Evolutionary conservation across 1,284 basidiomycete species (phyloP), one percentile per base, ranked within the genome.

Genomic region (Dichomitus squalens): DNA sequence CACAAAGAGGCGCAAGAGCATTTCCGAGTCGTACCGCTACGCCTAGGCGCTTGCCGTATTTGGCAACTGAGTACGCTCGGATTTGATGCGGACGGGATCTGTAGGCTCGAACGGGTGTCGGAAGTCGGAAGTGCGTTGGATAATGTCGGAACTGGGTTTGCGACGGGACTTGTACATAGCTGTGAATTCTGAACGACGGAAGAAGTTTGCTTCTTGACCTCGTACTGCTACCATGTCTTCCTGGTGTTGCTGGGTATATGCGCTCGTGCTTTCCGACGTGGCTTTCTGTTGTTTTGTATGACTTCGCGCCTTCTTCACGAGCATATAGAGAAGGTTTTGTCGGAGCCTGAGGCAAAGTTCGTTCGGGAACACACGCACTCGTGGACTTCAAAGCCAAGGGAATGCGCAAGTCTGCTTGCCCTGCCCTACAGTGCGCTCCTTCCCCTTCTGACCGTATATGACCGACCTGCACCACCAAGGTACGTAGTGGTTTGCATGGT

Each of bases 11-110:
- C 36, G 12, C 20, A 38, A 23, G 7, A 48, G 18, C 20, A 11
- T 27, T 60, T 59, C 61, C 61, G 61, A 54, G 25, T n/a, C n/a
- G 53, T 53, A 43, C 56, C 47, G 38, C 16, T 9, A 11, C 31
- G 20, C 38, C 27, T 52, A 16, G 35, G 20, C 18, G 12, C 39
- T 16, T 51, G 21, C 59, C 55, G 25, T 23, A 56, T 41, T 31
- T n/a, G 56, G 60, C 33, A 48, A 38, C 12, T 23, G 27, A 20
- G 36, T 36, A 47, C 2, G 38, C 33, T 61, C 60, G 60, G 60
- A 53, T 52, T 55, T 61, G 46, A 33, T 11, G 29, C 59, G 59
- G 53, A 57, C 7, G 29, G 29, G 44, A 29, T 29, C 49, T 44
- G 57, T 49, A 39, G 29, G 21, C 29, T 11, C 20, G 8, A 23